Evolutionary conservation across 2,329 filamentous ascomycete genomes (phyloP), one percentile per base, ranked within the genome.

Genomic region (Pseudomassariella vexata): DNA sequence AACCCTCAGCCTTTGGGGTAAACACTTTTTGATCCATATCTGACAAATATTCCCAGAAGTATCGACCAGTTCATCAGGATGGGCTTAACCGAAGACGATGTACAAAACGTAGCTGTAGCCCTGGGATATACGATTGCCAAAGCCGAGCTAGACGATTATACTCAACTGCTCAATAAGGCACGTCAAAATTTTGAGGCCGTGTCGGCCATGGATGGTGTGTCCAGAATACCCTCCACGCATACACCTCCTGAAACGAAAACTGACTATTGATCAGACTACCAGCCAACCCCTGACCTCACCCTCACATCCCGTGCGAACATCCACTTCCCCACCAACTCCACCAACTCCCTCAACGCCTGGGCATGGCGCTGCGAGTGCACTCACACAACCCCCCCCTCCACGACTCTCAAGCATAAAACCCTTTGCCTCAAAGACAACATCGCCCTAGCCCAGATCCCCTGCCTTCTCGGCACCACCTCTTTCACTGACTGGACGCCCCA

Each of bases 341-440:
- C 59, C 5, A 65, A 66, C 25, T 37, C 47, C 5, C 46, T 60
- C 21, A 55, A 56, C 3, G 64, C 60, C 2, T 66, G 63, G 63
- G 63, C 62, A 5, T 65, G 60, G 59, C 55, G 45, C 30, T 62
- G 55, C 30, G 52, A 41, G 15, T 56, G 60, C 34, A 41, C 46
- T 30, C 57, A 61, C 37, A 42, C 49, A 5, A 39, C 40, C 2
- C 39, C 45, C 8, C 33, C 46, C 9, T 36, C 44, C 4, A 44
- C 48, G 16, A 42, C 59, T 16, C 32, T 34, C 7, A 2, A 19
- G 9, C 19, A 26, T 16, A 22, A 23, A 14, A 28, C 32, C 9
- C 24, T 34, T 5, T 34, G 32, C 25, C 45, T 70, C 32, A 71
- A 70, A 40, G 67, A 69, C 45, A 69, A 68, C 37, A 60, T 70